phyloP scores from a whole-genome alignment of 805 yeast genomes.

The Ogataea populi-albae region DNA sequence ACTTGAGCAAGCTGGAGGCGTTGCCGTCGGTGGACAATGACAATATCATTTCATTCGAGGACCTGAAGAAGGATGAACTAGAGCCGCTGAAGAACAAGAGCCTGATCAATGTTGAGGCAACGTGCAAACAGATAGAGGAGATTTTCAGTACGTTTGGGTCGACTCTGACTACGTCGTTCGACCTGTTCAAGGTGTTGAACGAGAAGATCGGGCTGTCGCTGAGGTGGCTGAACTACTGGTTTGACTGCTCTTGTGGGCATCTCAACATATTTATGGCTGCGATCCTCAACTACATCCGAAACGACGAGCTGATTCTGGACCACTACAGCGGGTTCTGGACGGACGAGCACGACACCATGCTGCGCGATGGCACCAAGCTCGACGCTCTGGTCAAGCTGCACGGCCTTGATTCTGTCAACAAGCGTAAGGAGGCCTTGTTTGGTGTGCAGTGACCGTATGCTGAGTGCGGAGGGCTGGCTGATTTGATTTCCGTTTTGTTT shows the following conservation, averaged over 20 bases:
- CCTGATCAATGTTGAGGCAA: conserved; percentile 19
- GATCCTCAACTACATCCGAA: conserved; percentile 27
- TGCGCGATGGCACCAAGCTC: conserved; percentile 22
- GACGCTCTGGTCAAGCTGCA: conserved; percentile 27
- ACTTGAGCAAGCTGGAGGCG: conserved; percentile 18
- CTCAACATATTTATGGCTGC: conserved; percentile 30
- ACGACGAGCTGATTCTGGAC: conserved; percentile 28
- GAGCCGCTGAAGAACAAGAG: conserved; percentile 29
- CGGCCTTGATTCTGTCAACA: conserved; percentile 31
- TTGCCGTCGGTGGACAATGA: conserved; percentile 16
- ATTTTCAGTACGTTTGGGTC: conserved; percentile 27
- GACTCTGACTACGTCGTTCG: conserved; percentile 25
- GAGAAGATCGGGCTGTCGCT: conserved; percentile 30
- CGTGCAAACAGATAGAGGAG: conserved; percentile 23
- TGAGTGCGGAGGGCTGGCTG: too few relatives aligned
- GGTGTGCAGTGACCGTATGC: too few relatives aligned
- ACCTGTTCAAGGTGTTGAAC: conserved; percentile 27
- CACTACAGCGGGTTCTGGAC: conserved; percentile 33
- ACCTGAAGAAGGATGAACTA: conserved; percentile 27
- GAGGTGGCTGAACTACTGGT: conserved; percentile 34
- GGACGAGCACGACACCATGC: conserved; percentile 30
- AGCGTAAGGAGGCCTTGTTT: conserved; percentile 31
- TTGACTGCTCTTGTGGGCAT: conserved; percentile 35
- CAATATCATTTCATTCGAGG: conserved; percentile 20
- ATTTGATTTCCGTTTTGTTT: too few relatives aligned